Percentiles rank a stretch among this genome's conserved stretches.
Conservation (phyloP, 352 stramenopile genomes). For the Poterioochromonas sp. region DNA sequence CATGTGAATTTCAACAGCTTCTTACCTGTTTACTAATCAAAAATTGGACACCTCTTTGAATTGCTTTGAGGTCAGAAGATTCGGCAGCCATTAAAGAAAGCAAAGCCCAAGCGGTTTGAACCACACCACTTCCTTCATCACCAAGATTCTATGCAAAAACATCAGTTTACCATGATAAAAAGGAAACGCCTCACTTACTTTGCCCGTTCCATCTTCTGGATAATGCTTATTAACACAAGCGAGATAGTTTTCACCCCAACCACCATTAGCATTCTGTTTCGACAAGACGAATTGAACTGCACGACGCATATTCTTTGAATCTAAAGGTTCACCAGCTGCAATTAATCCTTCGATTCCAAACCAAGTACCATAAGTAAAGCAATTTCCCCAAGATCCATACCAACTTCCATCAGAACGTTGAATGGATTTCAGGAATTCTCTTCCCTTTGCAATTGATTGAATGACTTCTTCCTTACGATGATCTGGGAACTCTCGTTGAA, state of each 20-base stretch:
- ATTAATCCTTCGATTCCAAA: conserved; percentile 72
- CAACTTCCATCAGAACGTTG: conserved; percentile 72
- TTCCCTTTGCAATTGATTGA: conserved; percentile 52
- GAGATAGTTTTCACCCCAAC: conserved; percentile 78
- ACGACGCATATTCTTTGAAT: conserved; percentile 48
- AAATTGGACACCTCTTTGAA: conserved; percentile 56
- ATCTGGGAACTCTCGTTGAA: conserved; percentile 47
- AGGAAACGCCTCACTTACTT: not conserved
- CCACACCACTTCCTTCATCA: conserved; percentile 57
- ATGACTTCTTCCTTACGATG: conserved; percentile 38
- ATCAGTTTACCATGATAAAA: not conserved
- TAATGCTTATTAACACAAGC: conserved; percentile 76
- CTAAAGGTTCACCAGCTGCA: conserved; percentile 38
- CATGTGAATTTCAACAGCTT: not conserved
- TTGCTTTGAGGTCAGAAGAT: conserved; percentile 53
- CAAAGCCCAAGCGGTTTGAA: conserved; percentile 77
- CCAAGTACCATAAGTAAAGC: conserved; percentile 77
- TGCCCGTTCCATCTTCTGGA: conserved; percentile 53
- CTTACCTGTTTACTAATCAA: conserved; percentile 60
- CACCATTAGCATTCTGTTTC: conserved; percentile 69
- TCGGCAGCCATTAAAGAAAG: conserved; percentile 58
- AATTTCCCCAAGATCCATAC: conserved; percentile 78
- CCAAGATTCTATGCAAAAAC: conserved; percentile 38
- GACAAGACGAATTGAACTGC: conserved; percentile 59
- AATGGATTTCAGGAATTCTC: conserved; percentile 66